Conservation (phyloP, 306 rosid genomes). For the Parietaria judaica region DNA sequence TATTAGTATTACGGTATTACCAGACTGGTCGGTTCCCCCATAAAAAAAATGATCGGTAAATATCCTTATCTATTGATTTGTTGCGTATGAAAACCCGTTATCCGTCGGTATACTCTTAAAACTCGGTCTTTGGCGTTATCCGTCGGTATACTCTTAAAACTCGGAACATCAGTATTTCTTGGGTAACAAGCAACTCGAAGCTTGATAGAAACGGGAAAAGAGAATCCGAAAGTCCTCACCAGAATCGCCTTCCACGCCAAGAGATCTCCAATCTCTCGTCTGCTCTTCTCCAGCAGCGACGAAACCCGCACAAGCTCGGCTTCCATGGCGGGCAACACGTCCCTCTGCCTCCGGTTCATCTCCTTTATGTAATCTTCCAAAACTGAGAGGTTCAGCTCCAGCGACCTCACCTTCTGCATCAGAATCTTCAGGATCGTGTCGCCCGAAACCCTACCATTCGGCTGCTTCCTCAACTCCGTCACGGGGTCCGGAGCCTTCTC, state of each 20-base stretch:
- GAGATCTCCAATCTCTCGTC: conserved; percentile 44
- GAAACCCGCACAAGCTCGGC: conserved; percentile 48
- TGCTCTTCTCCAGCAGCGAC: conserved; percentile 48
- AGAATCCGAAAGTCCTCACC: conserved; percentile 23
- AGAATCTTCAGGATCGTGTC: conserved; percentile 86
- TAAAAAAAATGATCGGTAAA: too few species aligned
- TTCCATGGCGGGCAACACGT: conserved; percentile 46
- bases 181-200: not conserved
- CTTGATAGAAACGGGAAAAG: not conserved
- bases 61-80: too few species aligned
- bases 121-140: too few species aligned
- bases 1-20: too few species aligned
- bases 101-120: too few species aligned
- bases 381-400: conserved; percentile 61
- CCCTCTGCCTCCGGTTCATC: conserved; percentile 44
- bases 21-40: too few species aligned
- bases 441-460: conserved; percentile 70
- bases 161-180: too few species aligned
- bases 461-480: conserved; percentile 51
- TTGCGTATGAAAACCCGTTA: too few species aligned
- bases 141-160: too few species aligned
- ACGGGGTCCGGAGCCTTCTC: conserved; percentile 57
- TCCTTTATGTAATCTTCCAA: conserved; percentile 66
- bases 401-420: conserved; percentile 80
- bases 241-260: conserved; percentile 36